Conservation (phyloP, 768 basidiomycete species). For the Pleurotus platypus region DNA sequence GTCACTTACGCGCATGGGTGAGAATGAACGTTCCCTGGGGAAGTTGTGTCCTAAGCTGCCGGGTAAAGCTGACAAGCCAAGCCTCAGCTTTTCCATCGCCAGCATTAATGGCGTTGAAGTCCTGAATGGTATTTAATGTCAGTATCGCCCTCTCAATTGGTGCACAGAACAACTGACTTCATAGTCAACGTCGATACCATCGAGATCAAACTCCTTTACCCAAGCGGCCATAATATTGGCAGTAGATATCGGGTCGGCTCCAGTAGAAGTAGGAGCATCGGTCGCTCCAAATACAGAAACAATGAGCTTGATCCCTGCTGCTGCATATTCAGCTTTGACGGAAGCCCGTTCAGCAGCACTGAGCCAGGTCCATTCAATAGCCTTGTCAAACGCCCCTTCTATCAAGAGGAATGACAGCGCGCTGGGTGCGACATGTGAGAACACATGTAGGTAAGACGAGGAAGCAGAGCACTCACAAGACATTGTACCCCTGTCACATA, state of each 20-base stretch:
- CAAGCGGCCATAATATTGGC: slow-evolving; percentile 65
- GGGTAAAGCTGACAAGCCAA: slow-evolving; percentile 55
- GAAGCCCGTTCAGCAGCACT: slow-evolving; percentile 40
- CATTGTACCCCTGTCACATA: slow-evolving; percentile 47
- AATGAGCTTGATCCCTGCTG: slow-evolving; percentile 57
- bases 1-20: slow-evolving; percentile 49
- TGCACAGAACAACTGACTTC: slow-evolving; percentile 33
- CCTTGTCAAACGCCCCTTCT: slow-evolving; percentile 59
- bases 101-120: slow-evolving; percentile 56
- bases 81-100: slow-evolving; percentile 50
- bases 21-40: slow-evolving; percentile 47
- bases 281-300: slow-evolving; percentile 63
- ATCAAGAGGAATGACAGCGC: slow-evolving; percentile 52
- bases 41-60: slow-evolving; percentile 42
- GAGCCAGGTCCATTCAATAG: slow-evolving; percentile 49
- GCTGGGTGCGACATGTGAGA: slow-evolving; percentile 20
- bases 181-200: slow-evolving; percentile 76
- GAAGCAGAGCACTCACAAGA: slow-evolving; percentile 38
- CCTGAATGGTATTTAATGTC: neutral
- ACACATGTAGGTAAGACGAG: neutral
- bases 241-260: slow-evolving; percentile 57
- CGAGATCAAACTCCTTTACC: slow-evolving; percentile 57
- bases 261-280: slow-evolving; percentile 52
- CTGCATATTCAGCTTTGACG: slow-evolving; percentile 47
- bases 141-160: too few relatives aligned